phyloP scores from a whole-genome alignment of 495 filamentous ascomycete genomes.

The Hypoxylon intermedium region DNA sequence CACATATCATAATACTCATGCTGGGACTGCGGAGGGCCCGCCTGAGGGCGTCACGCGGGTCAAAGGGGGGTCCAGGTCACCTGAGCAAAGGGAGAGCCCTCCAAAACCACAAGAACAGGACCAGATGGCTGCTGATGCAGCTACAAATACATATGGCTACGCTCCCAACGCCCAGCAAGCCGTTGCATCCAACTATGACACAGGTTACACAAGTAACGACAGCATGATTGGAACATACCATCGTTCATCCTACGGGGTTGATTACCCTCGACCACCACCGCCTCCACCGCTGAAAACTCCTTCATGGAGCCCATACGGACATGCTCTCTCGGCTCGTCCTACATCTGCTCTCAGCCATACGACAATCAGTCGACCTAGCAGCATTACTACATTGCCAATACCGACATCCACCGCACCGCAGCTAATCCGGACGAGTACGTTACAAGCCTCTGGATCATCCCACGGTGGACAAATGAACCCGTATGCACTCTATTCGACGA shows the following conservation, averaged over 20 bases:
- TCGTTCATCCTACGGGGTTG: conserved; percentile 53
- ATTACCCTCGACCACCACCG: conserved; percentile 52
- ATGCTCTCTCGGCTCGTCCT: conserved; percentile 51
- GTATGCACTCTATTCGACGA: conserved; percentile 83
- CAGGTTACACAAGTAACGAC: conserved; percentile 51
- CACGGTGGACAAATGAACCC: conserved; percentile 70
- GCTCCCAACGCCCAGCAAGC: conserved; percentile 52
- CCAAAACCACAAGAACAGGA: conserved; percentile 47
- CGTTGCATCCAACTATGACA: conserved; percentile 46
- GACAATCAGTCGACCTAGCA: conserved; percentile 51
- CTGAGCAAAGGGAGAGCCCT: conserved; percentile 51
- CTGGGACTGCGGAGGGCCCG: conserved; percentile 46
- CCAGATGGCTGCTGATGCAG: conserved; percentile 36
- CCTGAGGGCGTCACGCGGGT: conserved; percentile 54
- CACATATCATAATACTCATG: conserved; percentile 63
- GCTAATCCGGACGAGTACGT: conserved; percentile 83
- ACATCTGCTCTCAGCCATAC: conserved; percentile 41
- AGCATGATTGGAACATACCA: conserved; percentile 57
- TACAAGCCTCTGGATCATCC: conserved; percentile 63
- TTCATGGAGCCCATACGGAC: conserved; percentile 56
- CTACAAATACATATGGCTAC: conserved; percentile 58
- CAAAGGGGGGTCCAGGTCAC: conserved; percentile 48
- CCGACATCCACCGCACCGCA: conserved; percentile 54
- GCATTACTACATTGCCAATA: conserved; percentile 46
- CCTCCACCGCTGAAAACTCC: conserved; percentile 56